phyloP scores from a whole-genome alignment of 371 early-diverging fungal species.

The Thermomucor indicae-seudaticae region DNA sequence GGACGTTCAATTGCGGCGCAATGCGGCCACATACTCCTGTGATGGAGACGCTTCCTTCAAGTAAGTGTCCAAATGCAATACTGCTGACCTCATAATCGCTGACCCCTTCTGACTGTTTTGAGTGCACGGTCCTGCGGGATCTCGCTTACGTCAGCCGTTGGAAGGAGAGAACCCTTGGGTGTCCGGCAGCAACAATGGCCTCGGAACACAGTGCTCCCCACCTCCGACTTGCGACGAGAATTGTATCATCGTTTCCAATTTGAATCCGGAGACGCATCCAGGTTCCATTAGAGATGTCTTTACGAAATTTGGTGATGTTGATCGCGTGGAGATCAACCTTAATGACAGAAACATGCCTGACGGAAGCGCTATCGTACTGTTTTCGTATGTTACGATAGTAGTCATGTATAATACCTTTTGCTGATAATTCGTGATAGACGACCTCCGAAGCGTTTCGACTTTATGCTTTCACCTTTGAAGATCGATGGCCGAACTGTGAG shows the following conservation, averaged over 20 bases:
- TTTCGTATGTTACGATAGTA: neutral
- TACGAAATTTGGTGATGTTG: constrained; percentile 13
- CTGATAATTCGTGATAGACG: neutral
- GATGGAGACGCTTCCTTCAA: too few species aligned
- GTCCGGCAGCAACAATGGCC: too few species aligned
- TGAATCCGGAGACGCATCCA: constrained; percentile 12
- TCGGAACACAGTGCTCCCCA: too few species aligned
- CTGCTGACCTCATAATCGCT: too few species aligned
- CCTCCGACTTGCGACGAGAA: neutral
- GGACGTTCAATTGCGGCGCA: too few species aligned
- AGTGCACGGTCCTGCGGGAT: too few species aligned
- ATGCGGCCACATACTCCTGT: too few species aligned
- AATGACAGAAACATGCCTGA: constrained; percentile 12
- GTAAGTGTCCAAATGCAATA: too few species aligned
- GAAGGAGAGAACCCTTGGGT: too few species aligned
- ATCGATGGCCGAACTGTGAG: constrained; percentile 12
- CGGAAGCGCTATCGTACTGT: constrained; percentile 14
- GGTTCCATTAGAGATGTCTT: constrained; percentile 13
- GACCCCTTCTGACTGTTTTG: too few species aligned
- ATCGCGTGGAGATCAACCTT: constrained; percentile 9
- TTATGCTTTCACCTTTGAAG: neutral
- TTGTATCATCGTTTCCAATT: constrained; percentile 6
- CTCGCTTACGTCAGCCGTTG: too few species aligned
- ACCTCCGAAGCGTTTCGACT: constrained; percentile 1
- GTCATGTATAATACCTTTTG: neutral